Evolutionary conservation across 78 protist genomes (phyloP).

Genomic region (Protostelium mycophagum): DNA sequence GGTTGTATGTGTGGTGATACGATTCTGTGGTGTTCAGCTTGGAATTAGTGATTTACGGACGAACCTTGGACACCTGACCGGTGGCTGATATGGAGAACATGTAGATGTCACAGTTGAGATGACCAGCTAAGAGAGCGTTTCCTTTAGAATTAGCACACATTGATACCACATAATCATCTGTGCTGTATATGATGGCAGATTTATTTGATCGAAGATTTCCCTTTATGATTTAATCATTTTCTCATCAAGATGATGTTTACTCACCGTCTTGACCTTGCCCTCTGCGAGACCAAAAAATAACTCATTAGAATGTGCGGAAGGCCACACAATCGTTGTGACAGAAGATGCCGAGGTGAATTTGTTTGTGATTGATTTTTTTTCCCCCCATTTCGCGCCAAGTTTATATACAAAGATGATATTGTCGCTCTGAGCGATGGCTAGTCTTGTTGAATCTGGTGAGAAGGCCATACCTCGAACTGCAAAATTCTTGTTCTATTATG

Average conservation of each 20-base stretch:
- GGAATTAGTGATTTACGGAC: background rate
- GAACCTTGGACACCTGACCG: background rate
- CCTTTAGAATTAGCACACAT: slow-evolving; percentile 40
- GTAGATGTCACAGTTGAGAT: slow-evolving; percentile 16
- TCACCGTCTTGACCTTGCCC: slow-evolving; percentile 27
- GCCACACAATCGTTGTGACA: slow-evolving; percentile 82
- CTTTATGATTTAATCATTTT: background rate
- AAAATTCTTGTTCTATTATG: background rate
- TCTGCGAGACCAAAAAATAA: slow-evolving; percentile 33
- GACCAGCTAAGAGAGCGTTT: background rate
- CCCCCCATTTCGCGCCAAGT: slow-evolving; percentile 85
- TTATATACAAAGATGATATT: slow-evolving; percentile 82
- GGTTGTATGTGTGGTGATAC: slow-evolving; percentile 25
- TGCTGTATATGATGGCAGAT: slow-evolving; percentile 38
- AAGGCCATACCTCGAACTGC: slow-evolving; percentile 69
- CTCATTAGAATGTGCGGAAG: slow-evolving; percentile 28
- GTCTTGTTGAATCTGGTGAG: slow-evolving; percentile 78
- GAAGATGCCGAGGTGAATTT: slow-evolving; percentile 51
- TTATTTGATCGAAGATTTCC: slow-evolving; percentile 53
- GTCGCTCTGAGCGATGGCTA: slow-evolving; percentile 88
- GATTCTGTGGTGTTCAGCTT: background rate
- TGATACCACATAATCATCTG: slow-evolving; percentile 40
- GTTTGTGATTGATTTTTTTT: slow-evolving; percentile 81
- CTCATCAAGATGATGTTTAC: background rate
- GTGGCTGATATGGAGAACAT: background rate